Evolutionary conservation across 495 filamentous ascomycete species (phyloP).

Genomic region (Platismatia glauca): DNA sequence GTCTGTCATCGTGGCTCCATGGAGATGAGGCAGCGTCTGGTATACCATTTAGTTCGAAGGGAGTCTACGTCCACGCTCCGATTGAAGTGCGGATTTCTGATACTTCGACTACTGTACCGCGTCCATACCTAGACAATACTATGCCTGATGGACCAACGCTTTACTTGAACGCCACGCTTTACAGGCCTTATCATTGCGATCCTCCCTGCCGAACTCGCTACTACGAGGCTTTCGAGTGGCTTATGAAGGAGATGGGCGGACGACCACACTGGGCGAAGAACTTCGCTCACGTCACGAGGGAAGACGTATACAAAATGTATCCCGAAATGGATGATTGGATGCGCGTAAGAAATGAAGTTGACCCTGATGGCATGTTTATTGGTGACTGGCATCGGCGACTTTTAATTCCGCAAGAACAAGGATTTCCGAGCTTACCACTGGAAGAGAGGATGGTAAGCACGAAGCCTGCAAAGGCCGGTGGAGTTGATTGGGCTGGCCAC

Average conservation of each 20-base stretch:
- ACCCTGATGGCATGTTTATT: conserved; percentile 85
- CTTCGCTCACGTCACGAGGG: conserved; percentile 52
- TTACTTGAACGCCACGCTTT: conserved; percentile 93
- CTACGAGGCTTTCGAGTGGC: conserved; percentile 89
- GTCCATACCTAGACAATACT: conserved; percentile 74
- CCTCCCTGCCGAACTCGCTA: conserved; percentile 71
- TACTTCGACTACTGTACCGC: conserved; percentile 48
- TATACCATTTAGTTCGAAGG: conserved; percentile 73
- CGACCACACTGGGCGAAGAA: conserved; percentile 97
- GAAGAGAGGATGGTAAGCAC: conserved; percentile 38
- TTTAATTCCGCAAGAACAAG: conserved; percentile 41
- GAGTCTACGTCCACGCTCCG: conserved; percentile 83
- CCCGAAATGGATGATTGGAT: conserved; percentile 55
- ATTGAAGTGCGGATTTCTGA: conserved; percentile 86
- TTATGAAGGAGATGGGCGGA: conserved; percentile 89
- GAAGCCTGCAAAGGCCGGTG: conserved; percentile 35
- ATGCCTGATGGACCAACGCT: conserved; percentile 62
- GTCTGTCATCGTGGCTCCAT: conserved; percentile 79
- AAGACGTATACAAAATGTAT: conserved; percentile 35
- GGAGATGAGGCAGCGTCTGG: conserved; percentile 43
- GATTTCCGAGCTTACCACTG: conserved; percentile 29
- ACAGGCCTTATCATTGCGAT: conserved; percentile 75
- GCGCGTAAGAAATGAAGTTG: conserved; percentile 59
- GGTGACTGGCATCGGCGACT: conserved; percentile 78
- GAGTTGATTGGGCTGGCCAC: conserved; percentile 47